Evolutionary conservation across 139 green algal species (phyloP), one percentile per base, ranked within the genome.

Genomic region (Mychonastes homosphaera): DNA sequence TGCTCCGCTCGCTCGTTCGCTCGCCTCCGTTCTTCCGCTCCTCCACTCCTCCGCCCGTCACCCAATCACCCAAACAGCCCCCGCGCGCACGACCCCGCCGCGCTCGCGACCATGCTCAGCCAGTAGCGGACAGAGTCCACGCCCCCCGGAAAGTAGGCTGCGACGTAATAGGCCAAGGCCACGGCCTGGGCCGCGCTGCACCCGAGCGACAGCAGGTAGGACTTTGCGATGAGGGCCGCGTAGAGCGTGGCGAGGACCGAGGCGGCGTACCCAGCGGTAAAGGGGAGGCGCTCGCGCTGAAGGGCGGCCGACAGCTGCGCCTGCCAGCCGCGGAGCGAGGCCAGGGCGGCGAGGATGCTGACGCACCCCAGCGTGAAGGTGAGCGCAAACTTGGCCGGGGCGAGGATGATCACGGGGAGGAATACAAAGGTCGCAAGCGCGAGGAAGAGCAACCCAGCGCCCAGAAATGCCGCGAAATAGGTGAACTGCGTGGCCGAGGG

Each of bases 341-440:
- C 72, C 56, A 97, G 86, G 2, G 74, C 81, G 8, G 62, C 67
- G 66, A 97, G 81, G 35, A 92, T 67, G 24, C 84, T 58, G 1
- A 81, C 56, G 32, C 84, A 95, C 2, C 88, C 88, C 0, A 96
- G 55, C 18, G 72, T 87, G 70, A 96, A 97, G 56, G 67, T 87
- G 10, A 95, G 63, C 3, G 90, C 91, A 75, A 97, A 97, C 69
- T 94, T 98, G 24, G 87, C 82, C n/a, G 91, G 91, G 0, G 79
- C 64, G 12, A 97, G 45, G 44, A 94, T 84, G 48, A 96, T 81
- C 23, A 95, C 67, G 1, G 91, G 91, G 1, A 97, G 75, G 63
- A 91, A 91, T 8, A 98, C 52, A 47, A 79, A 80, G 67, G 97
- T 94, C 0, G 89, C 75, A 21, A 97, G 63, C 19, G 83, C 46